phyloP scores from a whole-genome alignment of 2,329 filamentous ascomycete species.

The Cercospora nicotianae region DNA sequence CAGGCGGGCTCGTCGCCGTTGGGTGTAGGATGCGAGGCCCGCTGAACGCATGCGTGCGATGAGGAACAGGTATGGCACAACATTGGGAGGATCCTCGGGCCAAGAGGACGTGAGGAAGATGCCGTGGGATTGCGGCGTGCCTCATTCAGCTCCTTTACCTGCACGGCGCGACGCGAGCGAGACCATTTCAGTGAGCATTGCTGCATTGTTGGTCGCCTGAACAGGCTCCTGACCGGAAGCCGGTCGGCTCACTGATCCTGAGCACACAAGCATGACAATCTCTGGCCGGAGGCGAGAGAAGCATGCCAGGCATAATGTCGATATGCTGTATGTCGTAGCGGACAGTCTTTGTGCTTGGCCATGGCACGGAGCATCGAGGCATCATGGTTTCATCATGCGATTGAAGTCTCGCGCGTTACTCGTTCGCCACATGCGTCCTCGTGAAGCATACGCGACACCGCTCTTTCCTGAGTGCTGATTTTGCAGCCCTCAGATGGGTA shows the following conservation, averaged over 20 bases:
- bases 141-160: neutral
- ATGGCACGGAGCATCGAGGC: neutral
- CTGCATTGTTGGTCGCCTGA: neutral
- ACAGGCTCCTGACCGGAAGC: neutral
- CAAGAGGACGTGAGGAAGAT: neutral
- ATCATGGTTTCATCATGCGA: neutral
- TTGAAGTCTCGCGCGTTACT: neutral
- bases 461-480: neutral
- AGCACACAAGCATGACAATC: neutral
- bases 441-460: neutral
- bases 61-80: neutral
- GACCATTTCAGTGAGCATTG: neutral
- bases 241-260: neutral
- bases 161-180: neutral
- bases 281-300: neutral
- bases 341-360: neutral
- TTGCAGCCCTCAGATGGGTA: neutral
- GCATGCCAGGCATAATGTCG: neutral
- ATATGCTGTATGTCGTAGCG: neutral
- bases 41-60: neutral
- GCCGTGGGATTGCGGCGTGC: neutral
- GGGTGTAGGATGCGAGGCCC: neutral
- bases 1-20: neutral
- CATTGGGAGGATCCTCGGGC: neutral
- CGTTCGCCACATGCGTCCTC: neutral